phyloP scores from a whole-genome alignment of 345 rosid species.

The Brassica juncea region DNA sequence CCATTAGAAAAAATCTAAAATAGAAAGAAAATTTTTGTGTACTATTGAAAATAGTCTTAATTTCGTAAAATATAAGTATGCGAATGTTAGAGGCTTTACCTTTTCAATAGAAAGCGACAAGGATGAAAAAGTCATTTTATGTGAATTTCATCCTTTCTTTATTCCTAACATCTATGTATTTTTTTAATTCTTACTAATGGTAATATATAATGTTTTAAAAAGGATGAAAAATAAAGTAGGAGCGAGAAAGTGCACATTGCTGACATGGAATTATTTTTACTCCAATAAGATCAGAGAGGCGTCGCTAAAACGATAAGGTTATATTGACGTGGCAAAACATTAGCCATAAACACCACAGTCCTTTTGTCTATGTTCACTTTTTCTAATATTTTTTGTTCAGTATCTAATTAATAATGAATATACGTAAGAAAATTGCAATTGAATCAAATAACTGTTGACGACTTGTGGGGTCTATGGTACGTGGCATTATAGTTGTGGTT shows the following conservation, averaged over 20 bases:
- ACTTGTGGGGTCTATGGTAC: slow-evolving; percentile 6
- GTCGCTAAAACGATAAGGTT: slow-evolving; percentile 31
- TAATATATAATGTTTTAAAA: too few relatives aligned
- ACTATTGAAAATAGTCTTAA: too few relatives aligned
- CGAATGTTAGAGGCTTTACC: not conserved
- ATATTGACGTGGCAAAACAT: slow-evolving; percentile 27
- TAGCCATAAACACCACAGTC: slow-evolving; percentile 26
- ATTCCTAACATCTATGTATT: too few relatives aligned
- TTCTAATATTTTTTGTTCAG: not conserved
- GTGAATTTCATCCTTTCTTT: too few relatives aligned
- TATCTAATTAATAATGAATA: not conserved
- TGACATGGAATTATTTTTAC: not conserved
- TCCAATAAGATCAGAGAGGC: not conserved
- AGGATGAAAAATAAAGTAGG: too few relatives aligned
- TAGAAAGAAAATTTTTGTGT: too few relatives aligned
- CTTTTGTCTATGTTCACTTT: slow-evolving; percentile 2
- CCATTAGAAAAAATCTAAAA: too few relatives aligned
- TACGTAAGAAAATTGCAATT: slow-evolving; percentile 25
- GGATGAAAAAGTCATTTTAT: too few relatives aligned
- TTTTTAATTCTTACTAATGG: too few relatives aligned
- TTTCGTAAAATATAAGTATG: not conserved
- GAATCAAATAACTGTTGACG: slow-evolving; percentile 28
- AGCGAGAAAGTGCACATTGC: not conserved
- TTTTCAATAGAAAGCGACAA: too few relatives aligned
- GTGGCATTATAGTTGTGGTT: slow-evolving; percentile 35